Percentiles rank a stretch among this genome's conserved stretches.
Conservation (phyloP, 305 asterid species). For the Solanum hybrid region DNA sequence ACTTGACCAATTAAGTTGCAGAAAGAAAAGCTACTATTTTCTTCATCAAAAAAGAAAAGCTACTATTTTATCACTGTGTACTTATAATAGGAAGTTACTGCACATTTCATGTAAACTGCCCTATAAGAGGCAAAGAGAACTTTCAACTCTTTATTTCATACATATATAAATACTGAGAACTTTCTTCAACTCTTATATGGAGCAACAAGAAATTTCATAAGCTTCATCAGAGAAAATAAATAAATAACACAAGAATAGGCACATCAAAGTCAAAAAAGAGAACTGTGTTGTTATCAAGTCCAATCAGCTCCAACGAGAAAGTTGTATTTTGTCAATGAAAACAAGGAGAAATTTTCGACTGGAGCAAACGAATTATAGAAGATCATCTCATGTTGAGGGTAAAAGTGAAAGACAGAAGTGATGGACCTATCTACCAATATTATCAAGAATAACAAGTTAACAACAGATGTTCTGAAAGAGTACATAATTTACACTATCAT, state of each 20-base stretch:
- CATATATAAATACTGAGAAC: background rate
- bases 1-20: constrained; percentile 1
- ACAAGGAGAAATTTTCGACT: background rate
- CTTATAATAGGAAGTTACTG: background rate
- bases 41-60: background rate
- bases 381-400: background rate
- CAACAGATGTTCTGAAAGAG: background rate
- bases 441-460: background rate
- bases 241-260: background rate
- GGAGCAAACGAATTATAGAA: background rate
- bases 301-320: background rate
- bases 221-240: background rate
- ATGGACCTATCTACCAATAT: background rate
- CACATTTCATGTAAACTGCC: background rate
- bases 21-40: background rate
- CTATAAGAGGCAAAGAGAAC: background rate
- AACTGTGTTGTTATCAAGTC: background rate
- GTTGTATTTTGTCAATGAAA: background rate
- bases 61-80: background rate
- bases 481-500: background rate
- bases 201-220: background rate
- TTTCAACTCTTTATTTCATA: background rate
- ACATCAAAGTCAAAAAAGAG: background rate
- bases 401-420: background rate
- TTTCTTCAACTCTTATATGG: background rate